Evolutionary conservation across 805 yeast genomes (phyloP).

Genomic region (Pichia membranifaciens): DNA sequence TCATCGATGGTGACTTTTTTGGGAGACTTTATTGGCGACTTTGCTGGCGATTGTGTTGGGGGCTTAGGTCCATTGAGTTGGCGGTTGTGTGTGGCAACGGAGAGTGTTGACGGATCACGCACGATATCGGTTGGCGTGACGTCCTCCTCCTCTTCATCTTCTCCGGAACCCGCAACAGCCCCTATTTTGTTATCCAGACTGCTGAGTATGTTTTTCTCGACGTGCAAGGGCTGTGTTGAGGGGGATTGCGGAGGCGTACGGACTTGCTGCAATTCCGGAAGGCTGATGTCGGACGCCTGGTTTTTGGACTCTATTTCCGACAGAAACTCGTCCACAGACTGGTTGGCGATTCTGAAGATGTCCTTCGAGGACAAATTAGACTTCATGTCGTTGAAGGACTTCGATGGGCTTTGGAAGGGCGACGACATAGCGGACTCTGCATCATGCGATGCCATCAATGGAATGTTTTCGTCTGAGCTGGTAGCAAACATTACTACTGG

Average conservation of each 20-base stretch:
- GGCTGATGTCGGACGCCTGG: constrained; percentile 6
- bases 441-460: neutral
- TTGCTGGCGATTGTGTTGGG: neutral
- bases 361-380: constrained; percentile 14
- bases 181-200: neutral
- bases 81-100: neutral
- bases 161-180: neutral
- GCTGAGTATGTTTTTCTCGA: constrained; percentile 1
- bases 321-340: constrained; percentile 36
- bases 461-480: neutral
- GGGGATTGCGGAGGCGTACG: constrained; percentile 7
- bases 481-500: neutral
- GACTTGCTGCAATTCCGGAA: constrained; percentile 9
- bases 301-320: constrained; percentile 25
- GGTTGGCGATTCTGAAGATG: constrained; percentile 27
- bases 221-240: constrained; percentile 9
- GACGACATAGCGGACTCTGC: neutral
- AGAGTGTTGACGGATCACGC: neutral
- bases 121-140: neutral
- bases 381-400: constrained; percentile 1
- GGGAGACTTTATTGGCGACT: constrained; percentile 21
- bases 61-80: constrained; percentile 15
- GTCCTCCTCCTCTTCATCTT: neutral
- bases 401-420: neutral
- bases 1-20: constrained; percentile 35